Base-by-base conservation (phyloP, 1,139 yeast genomes). In the Hanseniaspora gamundiae region DNA sequence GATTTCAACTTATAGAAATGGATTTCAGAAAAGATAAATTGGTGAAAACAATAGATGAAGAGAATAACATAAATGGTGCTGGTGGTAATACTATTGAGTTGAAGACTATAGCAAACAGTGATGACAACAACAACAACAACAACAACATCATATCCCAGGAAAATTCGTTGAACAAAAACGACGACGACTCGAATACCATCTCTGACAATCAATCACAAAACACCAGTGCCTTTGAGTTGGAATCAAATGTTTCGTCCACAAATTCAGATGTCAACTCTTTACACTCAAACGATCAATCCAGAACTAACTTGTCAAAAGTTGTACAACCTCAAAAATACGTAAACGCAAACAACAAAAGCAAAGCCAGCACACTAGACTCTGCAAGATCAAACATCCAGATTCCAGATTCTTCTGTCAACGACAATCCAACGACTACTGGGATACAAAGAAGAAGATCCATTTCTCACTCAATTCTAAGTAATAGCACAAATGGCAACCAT, bases 1-100 rank as follows among this genome's bases (percentile, higher is more conserved):
- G 87, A 3, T 82, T 78, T 55, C 70, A 78, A 49, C 64, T 87
- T 44, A 71, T 86, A 29, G 83, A 77, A 47, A 67, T 73, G 65
- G 96, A 87, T 60, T 82, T 85, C 57, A 57, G 53, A 19, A 55
- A 59, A 17, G 28, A 26, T 2, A 26, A 33, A 19, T 20, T 39
- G 7, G 3, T 21, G 17, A 42, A 43, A 14, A 16, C 31, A 44
- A 47, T 55, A 21, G 61, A 59, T 46, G 58, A 53, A 38, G 63
- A 60, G 42, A 56, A 48, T 39, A 58, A 54, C 3, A 24, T 47
- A 10, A 45, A 24, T 7, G 19, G 41, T 13, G 49, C 42, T 7
- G 46, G 42, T 9, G 46, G 42, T 9, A 45, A 48, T 21, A 35
- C 44, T n/a, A 35, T 33, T 35, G 51, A 48, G 26, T 28, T 43